A percentile compares a stretch with the other conserved stretches of the same genome.
These are phyloP conservation scores for Talaromyces albobiverticillius DNA, from an alignment of 2,329 filamentous ascomycete genomes.

Conservation along the genomic window DNA sequence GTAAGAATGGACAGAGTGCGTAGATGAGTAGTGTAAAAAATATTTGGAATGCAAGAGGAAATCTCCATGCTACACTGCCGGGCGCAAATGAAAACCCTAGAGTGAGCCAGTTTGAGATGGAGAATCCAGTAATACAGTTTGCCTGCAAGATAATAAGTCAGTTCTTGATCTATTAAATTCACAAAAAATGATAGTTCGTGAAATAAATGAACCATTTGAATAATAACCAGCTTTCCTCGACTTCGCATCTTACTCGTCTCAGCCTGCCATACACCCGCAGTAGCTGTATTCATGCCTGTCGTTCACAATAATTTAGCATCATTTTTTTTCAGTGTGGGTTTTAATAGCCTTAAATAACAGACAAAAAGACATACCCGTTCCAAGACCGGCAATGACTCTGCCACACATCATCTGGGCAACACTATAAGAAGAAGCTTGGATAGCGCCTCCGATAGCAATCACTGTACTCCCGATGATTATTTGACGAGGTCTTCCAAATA, in stretches of 20 bases:
- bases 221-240: constrained; percentile 24
- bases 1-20: constrained; percentile 36
- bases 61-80: constrained; percentile 37
- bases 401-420: constrained; percentile 47
- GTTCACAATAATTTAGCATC: not conserved
- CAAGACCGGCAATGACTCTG: constrained; percentile 48
- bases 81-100: constrained; percentile 36
- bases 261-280: constrained; percentile 44
- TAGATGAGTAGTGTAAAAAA: constrained; percentile 42
- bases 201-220: constrained; percentile 26
- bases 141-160: constrained; percentile 41
- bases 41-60: constrained; percentile 44
- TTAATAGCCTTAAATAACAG: constrained; percentile 15
- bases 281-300: constrained; percentile 41
- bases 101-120: constrained; percentile 48
- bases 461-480: constrained; percentile 12
- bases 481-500: constrained; percentile 11
- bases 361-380: constrained; percentile 33
- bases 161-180: constrained; percentile 25
- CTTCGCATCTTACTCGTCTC: constrained; percentile 41
- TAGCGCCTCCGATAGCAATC: constrained; percentile 41
- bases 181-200: too few species aligned
- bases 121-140: constrained; percentile 48
- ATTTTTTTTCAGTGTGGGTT: too few species aligned
- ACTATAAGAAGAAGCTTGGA: constrained; percentile 46